phyloP scores from a whole-genome alignment of 1,139 yeast genomes.

The Saccharomyces hybrid region DNA sequence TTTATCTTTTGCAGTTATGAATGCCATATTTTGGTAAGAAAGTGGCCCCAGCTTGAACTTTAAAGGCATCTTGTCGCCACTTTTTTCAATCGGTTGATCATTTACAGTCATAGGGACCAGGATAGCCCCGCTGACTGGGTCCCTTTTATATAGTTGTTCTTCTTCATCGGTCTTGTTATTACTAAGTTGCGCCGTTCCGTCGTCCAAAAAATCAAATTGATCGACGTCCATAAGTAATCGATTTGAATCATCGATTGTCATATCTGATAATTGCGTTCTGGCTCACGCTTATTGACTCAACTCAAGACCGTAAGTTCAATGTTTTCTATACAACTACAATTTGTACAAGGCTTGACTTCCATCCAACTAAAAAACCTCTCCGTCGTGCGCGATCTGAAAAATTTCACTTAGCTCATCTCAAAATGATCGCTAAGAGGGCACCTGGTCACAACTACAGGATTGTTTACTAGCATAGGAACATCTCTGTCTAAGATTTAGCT shows the following conservation, averaged over 20 bases:
- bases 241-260: background rate
- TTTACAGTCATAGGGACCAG: conserved; percentile 30
- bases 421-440: background rate
- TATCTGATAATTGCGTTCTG: background rate
- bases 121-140: conserved; percentile 35
- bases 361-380: background rate
- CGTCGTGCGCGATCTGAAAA: conserved; percentile 1
- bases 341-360: background rate
- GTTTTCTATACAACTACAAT: background rate
- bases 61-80: conserved; percentile 31
- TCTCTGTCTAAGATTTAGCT: background rate
- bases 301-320: background rate
- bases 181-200: conserved; percentile 6
- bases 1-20: conserved; percentile 33
- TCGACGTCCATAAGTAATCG: conserved; percentile 27
- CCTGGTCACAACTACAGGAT: background rate
- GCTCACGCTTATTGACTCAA: background rate
- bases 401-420: background rate
- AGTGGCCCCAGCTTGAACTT: conserved; percentile 39
- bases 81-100: conserved; percentile 19
- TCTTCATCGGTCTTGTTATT: conserved; percentile 3
- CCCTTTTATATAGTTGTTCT: conserved; percentile 19
- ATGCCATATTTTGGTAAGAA: conserved; percentile 36
- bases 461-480: background rate
- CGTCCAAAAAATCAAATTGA: conserved; percentile 25